A percentile compares a stretch with the other conserved stretches of the same genome.
Evolutionary conservation across 208 protist genomes (phyloP).

Genomic region (Leishmania turanica): DNA sequence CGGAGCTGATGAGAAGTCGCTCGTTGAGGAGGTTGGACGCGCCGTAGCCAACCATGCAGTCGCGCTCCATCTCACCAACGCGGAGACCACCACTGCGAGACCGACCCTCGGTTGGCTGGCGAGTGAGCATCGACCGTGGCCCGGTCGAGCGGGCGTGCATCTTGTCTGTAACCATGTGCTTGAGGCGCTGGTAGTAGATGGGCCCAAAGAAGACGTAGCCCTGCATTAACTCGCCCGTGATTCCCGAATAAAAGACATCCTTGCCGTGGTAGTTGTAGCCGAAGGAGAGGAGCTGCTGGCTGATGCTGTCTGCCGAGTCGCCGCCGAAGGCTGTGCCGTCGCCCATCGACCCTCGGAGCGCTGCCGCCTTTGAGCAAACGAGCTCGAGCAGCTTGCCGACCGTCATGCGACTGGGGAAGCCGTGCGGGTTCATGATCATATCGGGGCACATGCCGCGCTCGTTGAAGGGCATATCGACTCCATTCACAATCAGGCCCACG

Average conservation of each 20-base stretch:
- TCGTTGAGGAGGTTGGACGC: constrained; percentile 97
- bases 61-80: constrained; percentile 99
- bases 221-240: constrained; percentile 97
- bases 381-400: constrained; percentile 99
- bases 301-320: constrained; percentile 95
- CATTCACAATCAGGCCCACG: constrained; percentile 97
- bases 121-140: constrained; percentile 96
- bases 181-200: constrained; percentile 99
- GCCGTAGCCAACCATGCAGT: constrained; percentile 99
- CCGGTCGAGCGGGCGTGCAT: constrained; percentile 98
- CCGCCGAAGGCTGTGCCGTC: constrained; percentile 97
- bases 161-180: constrained; percentile 99
- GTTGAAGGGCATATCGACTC: constrained; percentile 99
- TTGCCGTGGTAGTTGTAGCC: constrained; percentile 99
- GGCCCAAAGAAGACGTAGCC: constrained; percentile 99
- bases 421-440: constrained; percentile 99
- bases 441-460: constrained; percentile 98
- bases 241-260: constrained; percentile 96
- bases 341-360: constrained; percentile 89
- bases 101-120: constrained; percentile 99
- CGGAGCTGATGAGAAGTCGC: constrained; percentile 97
- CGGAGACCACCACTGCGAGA: constrained; percentile 98
- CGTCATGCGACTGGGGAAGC: constrained; percentile 99
- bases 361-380: constrained; percentile 97
- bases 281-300: constrained; percentile 70